phyloP scores from a whole-genome alignment of 2,329 filamentous ascomycete genomes.

The Coniochaeta ligniaria region DNA sequence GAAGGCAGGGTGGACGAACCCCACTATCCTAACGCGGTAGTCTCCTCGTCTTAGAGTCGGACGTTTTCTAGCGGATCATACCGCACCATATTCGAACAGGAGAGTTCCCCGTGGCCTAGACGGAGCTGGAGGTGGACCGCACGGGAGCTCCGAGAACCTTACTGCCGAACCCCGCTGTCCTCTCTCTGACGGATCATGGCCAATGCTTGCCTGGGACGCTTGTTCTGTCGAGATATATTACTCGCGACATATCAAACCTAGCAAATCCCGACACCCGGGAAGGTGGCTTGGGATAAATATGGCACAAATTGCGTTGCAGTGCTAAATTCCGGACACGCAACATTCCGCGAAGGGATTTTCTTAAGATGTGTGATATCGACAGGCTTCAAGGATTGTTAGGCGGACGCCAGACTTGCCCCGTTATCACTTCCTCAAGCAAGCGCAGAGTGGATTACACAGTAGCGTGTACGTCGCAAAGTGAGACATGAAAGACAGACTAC shows the following conservation, averaged over 20 bases:
- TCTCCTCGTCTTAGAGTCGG: neutral
- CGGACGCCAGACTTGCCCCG: neutral
- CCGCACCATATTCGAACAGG: neutral
- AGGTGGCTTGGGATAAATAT: neutral
- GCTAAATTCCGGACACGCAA: slow-evolving; percentile 1
- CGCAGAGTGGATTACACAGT: too few relatives aligned
- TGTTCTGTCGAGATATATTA: neutral
- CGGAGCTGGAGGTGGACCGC: neutral
- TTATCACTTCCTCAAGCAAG: too few relatives aligned
- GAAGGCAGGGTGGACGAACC: neutral
- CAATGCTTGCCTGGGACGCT: neutral
- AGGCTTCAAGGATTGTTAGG: slow-evolving; percentile 3
- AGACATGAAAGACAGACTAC: too few relatives aligned
- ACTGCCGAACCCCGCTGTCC: neutral
- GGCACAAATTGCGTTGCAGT: neutral
- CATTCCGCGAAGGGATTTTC: slow-evolving; percentile 11
- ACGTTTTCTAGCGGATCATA: neutral
- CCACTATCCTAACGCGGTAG: neutral
- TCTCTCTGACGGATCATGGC: neutral
- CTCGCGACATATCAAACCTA: neutral
- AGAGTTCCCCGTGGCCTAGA: neutral
- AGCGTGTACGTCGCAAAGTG: too few relatives aligned
- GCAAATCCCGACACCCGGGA: neutral
- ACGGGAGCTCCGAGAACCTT: neutral
- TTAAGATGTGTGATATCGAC: slow-evolving; percentile 21